Percentiles rank a stretch among this genome's conserved stretches.
These are phyloP conservation scores for Solanum pennellii DNA, from an alignment of 257 asterid genomes.

Conservation along the genomic window DNA sequence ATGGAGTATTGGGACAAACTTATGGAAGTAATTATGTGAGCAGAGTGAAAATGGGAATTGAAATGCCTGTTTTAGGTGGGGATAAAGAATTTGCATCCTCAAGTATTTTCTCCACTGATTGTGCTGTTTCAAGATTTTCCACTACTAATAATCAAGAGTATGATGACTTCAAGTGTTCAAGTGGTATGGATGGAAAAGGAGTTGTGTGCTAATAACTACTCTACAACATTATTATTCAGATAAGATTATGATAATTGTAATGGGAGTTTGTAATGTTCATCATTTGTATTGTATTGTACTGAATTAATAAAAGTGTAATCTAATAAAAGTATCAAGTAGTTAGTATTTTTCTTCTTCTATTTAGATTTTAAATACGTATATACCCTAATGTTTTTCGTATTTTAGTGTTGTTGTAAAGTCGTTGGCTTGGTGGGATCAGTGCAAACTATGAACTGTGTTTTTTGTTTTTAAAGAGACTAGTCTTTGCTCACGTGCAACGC, in stretches of 20 bases:
- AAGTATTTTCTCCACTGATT: constrained; percentile 48
- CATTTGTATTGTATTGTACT: not conserved
- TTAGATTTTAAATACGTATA: not conserved
- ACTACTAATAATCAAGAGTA: not conserved
- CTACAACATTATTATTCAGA: not conserved
- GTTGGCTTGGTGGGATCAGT: not conserved
- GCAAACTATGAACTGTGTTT: not conserved
- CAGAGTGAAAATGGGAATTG: constrained; percentile 68
- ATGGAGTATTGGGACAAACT: constrained; percentile 71
- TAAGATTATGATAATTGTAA: not conserved
- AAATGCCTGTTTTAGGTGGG: constrained; percentile 87
- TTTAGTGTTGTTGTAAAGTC: not conserved
- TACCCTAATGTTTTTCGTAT: not conserved
- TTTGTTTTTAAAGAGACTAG: not conserved
- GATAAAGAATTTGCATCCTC: constrained; percentile 49
- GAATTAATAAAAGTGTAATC: not conserved
- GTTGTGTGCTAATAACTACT: constrained; percentile 44
- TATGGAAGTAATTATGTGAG: constrained; percentile 50
- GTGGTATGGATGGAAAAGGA: constrained; percentile 48
- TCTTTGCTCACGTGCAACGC: no score
- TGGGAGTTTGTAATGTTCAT: not conserved
- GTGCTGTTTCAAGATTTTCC: constrained; percentile 41
- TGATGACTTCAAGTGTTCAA: constrained; percentile 35
- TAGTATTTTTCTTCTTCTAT: no score
- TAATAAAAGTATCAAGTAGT: not conserved